Percentiles rank a stretch among this genome's conserved stretches.
These are phyloP conservation scores for Lepidium africanum DNA, from an alignment of 345 rosid species.

Conservation along the genomic window DNA sequence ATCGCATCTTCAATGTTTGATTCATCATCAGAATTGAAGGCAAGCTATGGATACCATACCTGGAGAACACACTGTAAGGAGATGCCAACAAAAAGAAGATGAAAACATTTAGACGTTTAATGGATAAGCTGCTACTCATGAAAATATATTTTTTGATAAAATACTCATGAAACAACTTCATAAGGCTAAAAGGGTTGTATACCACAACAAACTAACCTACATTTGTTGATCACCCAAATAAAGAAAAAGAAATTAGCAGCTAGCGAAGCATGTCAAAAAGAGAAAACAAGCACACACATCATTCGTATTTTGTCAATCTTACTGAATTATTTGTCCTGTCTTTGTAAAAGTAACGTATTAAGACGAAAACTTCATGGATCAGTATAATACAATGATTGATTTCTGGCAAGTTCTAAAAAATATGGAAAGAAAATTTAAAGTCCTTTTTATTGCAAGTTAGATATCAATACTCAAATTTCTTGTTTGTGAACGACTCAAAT, in stretches of 20 bases:
- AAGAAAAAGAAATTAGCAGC: neutral
- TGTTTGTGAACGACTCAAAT: neutral
- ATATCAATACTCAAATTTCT: neutral
- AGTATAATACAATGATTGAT: neutral
- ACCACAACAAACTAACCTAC: neutral
- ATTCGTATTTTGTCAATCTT: neutral
- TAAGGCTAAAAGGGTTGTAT: neutral
- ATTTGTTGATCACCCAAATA: neutral
- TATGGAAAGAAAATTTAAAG: neutral
- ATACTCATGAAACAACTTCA: neutral
- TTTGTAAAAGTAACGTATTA: neutral
- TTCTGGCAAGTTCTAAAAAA: neutral
- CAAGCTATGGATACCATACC: constrained; percentile 79
- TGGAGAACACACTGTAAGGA: constrained; percentile 64
- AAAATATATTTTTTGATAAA: neutral
- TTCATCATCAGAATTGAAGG: constrained; percentile 73
- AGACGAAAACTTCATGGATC: neutral
- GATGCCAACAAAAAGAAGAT: neutral
- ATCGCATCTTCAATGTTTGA: constrained; percentile 47
- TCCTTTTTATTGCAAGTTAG: neutral
- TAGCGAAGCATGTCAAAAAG: neutral
- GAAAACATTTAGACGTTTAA: neutral
- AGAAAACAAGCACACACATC: neutral
- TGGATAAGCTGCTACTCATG: neutral
- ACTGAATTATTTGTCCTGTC: neutral